phyloP scores from a whole-genome alignment of 2,329 filamentous ascomycete species.

The Hirsutella minnesotensis region DNA sequence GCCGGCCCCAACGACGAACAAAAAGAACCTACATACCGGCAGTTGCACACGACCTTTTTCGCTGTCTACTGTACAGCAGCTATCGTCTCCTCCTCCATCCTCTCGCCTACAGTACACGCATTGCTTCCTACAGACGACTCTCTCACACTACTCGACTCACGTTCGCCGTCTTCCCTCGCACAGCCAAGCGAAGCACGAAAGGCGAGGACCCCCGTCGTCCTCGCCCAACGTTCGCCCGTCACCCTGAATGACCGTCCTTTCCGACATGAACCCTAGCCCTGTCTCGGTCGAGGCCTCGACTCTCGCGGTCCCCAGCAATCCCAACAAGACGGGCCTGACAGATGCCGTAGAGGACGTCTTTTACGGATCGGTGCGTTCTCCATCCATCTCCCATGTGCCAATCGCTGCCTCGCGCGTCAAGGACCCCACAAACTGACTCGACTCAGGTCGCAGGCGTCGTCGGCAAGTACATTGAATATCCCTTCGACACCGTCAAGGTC shows the following conservation, averaged over 20 bases:
- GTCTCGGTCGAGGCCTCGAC: conserved; percentile 15
- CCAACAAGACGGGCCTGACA: conserved; percentile 29
- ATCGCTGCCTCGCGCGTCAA: too few relatives aligned
- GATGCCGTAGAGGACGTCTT: conserved; percentile 77
- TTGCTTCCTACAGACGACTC: too few relatives aligned
- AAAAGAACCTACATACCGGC: too few relatives aligned
- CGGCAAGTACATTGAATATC: conserved; percentile 95
- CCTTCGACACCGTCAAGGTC: conserved; percentile 97
- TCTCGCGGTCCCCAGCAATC: conserved; percentile 19
- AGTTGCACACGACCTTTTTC: too few relatives aligned
- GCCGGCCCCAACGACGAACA: too few relatives aligned
- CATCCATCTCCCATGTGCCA: not conserved
- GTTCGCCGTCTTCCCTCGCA: too few relatives aligned
- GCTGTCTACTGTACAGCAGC: too few relatives aligned
- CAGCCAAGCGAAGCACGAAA: too few relatives aligned
- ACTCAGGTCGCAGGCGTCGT: conserved; percentile 65
- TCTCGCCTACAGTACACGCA: too few relatives aligned
- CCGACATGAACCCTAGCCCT: conserved; percentile 18
- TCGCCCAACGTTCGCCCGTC: not conserved
- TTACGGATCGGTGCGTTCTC: conserved; percentile 65
- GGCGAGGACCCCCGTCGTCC: not conserved
- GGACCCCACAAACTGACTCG: conserved; percentile 1
- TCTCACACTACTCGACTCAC: too few relatives aligned
- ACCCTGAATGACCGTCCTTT: conserved; percentile 1
- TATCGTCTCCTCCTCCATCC: too few relatives aligned